These are phyloP conservation scores for Diaporthe capsici DNA, from an alignment of 2,329 filamentous ascomycete species.

Conservation along the genomic window DNA sequence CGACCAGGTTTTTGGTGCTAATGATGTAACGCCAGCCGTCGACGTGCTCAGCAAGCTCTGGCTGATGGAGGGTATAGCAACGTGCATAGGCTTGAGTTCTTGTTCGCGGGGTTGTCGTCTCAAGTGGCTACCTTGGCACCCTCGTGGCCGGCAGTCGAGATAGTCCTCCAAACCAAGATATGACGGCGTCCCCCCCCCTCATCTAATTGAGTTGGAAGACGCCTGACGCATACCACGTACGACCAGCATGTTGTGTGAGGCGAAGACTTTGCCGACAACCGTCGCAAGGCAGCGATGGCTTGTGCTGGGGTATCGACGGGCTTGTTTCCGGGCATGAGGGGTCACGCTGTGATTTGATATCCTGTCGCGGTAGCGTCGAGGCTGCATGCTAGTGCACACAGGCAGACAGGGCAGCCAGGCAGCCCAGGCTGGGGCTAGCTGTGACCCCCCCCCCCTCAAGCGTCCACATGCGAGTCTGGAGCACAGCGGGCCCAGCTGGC, in stretches of 20 bases:
- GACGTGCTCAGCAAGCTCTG: slow-evolving; percentile 13
- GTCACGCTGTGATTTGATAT: slow-evolving; percentile 32
- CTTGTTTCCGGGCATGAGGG: slow-evolving; percentile 36
- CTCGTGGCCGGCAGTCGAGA: slow-evolving; percentile 32
- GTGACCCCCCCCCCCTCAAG: background rate
- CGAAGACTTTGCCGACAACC: slow-evolving; percentile 12
- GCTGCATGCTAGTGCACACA: slow-evolving; percentile 24
- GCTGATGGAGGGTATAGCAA: slow-evolving; percentile 32
- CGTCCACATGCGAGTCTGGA: slow-evolving; percentile 14
- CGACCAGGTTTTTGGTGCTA: slow-evolving; percentile 22
- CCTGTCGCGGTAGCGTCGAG: slow-evolving; percentile 33
- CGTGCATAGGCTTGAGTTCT: slow-evolving; percentile 15
- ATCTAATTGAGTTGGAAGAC: slow-evolving; percentile 32
- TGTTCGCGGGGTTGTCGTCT: slow-evolving; percentile 33
- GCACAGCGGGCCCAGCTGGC: slow-evolving; percentile 27
- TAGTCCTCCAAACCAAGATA: slow-evolving; percentile 2
- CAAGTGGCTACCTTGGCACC: slow-evolving; percentile 19
- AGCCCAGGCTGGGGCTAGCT: slow-evolving; percentile 2
- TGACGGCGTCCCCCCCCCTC: slow-evolving; percentile 12
- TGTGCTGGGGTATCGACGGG: slow-evolving; percentile 31
- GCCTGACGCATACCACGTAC: slow-evolving; percentile 21
- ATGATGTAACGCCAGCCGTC: slow-evolving; percentile 30
- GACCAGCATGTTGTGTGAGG: slow-evolving; percentile 23
- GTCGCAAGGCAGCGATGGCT: slow-evolving; percentile 39
- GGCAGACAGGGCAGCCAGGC: slow-evolving; percentile 10